Base-by-base conservation (phyloP, 331 rosid species). In the Malus hybrid region DNA sequence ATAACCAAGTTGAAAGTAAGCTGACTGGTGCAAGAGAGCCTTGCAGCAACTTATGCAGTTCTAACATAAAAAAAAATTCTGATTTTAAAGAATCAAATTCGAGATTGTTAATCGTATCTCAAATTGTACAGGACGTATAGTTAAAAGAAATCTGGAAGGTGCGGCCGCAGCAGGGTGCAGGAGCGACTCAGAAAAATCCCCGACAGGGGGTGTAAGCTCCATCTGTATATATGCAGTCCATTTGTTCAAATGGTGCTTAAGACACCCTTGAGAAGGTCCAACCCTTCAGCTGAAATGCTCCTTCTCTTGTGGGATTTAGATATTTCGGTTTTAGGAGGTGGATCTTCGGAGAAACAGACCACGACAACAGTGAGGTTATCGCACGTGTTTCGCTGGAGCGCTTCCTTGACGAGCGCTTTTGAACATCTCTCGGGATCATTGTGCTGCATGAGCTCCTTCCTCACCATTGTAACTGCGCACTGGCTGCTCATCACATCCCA, bases 401-500 rank as follows among this genome's bases (percentile, higher is more conserved):
- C 86, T 54, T 79, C 86, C 80, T 79, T 65, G 32, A 83, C 86
- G 10, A 83, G 72, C 61, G 36, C 78, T 70, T 76, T 75, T 1
- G 86, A 75, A 56, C 86, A 75, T 50, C 80, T 70, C 67, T 79
- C 80, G 1, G 83, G 86, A 66, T 83, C 86, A 61, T 74, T 79
- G 57, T 83, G 80, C 28, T 46, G 74, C 80, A 75, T 75, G 24
- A 83, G 67, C 68, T 79, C 83, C 61, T 71, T 75, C 64, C 83
- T 70, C 19, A 70, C 72, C 73, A 79, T 79, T 24, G 80, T 78
- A 13, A 83, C 86, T 13, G 86, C 86, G 44, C 80, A 76, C 72
- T 83, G 86, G 71, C 86, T 78, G 67, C 71, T 79, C 86, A 82
- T 82, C 27, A 82, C 85, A 36, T 82, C 82, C 85, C 85, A 82